Base-by-base conservation (phyloP, 176 grass and related monocot genomes). In the Carex littledalei region DNA sequence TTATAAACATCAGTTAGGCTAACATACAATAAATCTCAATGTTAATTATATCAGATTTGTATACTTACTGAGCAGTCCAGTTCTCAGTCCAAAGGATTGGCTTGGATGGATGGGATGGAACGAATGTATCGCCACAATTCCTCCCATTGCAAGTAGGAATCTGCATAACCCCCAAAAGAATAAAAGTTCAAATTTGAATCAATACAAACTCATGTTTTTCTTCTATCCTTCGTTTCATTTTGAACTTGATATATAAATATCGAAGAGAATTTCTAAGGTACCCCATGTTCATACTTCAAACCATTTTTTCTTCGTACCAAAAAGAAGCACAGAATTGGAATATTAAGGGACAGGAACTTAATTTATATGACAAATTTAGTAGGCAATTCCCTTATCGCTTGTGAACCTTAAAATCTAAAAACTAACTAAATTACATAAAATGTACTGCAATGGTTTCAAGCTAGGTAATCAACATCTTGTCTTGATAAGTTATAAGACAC, bases 1-100 rank as follows among this genome's bases (percentile, higher is more conserved):
- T 71, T 67, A 79, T 79, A 74, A 79, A 22, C 39, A 43, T 84
- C 82, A 61, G 54, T 75, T 83, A 60, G 60, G 34, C 22, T 77
- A n/a, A n/a, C n/a, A n/a, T 64, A 78, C 18, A 3, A 84, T 24
- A 69, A 65, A 16, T 31, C 62, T 63, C 78, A 53, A 54, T 78
- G 29, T 78, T 74, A 86, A 22, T 81, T 63, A 20, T 60, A 47
- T 78, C 39, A 32, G 8, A 49, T 55, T 39, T 22, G 29, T 83
- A 67, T 88, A 87, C 92, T 98, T 89, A 98, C 95, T 98, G 95
- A 86, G 93, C 81, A 88, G 93, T 95, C 95, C 95, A 98, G 70
- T 98, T 98, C 93, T 98, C 93, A 41, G 93, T 93, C 91, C 95
- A 95, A 65, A 98, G 71, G 22, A 54, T 78, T 53, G 93, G 95